Evolutionary conservation across 2,329 filamentous ascomycete species (phyloP), one percentile per base, ranked within the genome.

Genomic region (Aureobasidium pullulans): DNA sequence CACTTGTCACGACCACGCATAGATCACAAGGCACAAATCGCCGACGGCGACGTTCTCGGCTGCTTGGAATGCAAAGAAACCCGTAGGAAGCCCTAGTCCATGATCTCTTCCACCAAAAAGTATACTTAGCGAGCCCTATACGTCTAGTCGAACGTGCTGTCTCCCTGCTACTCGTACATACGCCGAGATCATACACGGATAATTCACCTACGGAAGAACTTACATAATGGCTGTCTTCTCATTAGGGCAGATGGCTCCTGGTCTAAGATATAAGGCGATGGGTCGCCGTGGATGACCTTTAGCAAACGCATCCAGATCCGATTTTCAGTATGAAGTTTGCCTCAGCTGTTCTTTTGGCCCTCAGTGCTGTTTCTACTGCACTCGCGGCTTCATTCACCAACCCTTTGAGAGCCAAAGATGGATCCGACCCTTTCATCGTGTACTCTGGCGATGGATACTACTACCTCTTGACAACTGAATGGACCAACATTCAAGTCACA

Each of bases 401-500:
- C 61, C 80, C 81, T 0, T 73, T 84, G 53, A 76, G 77, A 37
- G 71, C 72, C 16, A 74, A 73, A 0, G 75, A 79, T 39, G 80
- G 81, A 8, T 77, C 75, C 19, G 81, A 84, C 63, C 80, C 81
- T 0, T 78, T 79, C 61, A 76, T 84, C 6, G 76, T 77, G 1
- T 83, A 76, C 57, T 40, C 49, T 42, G 73, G 73, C 0, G 77
- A 75, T 10, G 81, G 80, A 0, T 83, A 79, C 63, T 84, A 84
- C 69, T 83, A 84, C 62, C 71, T 84, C 31, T 76, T 81, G 63
- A 79, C 79, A 0, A 84, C 81, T 0, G 79, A 79, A 29, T 84
- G 79, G 80, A 77, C 71, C 1, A 73, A 84, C 62, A 71, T 85
- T 11, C 73, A 81, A 62, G 75, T 85, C n/a, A 76, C 79, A 0